These are phyloP conservation scores for Aurantiochytrium sp. DNA, from an alignment of 108 stramenopile species.

Conservation along the genomic window DNA sequence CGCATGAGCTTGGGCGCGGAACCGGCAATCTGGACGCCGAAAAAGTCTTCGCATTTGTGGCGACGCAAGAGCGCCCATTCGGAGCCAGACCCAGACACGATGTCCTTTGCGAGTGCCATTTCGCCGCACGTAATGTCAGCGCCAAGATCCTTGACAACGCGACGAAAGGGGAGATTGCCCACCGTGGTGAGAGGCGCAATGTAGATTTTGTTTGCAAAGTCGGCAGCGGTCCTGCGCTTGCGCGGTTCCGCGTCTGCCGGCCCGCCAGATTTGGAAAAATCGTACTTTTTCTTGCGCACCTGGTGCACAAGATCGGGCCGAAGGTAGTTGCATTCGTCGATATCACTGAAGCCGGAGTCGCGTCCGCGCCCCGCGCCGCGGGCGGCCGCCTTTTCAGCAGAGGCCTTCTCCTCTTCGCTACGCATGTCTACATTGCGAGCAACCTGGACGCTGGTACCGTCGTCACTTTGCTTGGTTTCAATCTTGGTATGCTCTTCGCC, in stretches of 20 bases:
- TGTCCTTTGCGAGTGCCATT: slow-evolving; percentile 79
- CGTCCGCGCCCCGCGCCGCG: neutral
- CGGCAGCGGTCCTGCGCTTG: neutral
- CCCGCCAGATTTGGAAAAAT: neutral
- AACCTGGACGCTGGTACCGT: neutral
- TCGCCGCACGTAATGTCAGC: slow-evolving; percentile 99
- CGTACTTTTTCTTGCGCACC: neutral
- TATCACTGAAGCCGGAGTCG: neutral
- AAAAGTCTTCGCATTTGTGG: slow-evolving; percentile 81
- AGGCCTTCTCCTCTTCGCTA: neutral
- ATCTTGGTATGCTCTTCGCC: neutral
- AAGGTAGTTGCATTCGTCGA: neutral
- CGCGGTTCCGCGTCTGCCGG: neutral
- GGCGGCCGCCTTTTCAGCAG: neutral
- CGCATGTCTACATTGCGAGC: neutral
- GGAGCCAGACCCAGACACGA: slow-evolving; percentile 71
- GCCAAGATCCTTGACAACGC: slow-evolving; percentile 82
- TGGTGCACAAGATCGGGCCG: neutral
- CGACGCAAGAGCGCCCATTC: slow-evolving; percentile 91
- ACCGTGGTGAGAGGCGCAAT: slow-evolving; percentile 96
- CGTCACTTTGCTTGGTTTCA: neutral
- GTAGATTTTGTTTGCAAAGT: slow-evolving; percentile 69
- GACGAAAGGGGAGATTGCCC: slow-evolving; percentile 93
- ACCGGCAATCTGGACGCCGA: slow-evolving; percentile 91
- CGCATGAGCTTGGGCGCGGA: slow-evolving; percentile 78